Evolutionary conservation across 169 alveolate genomes (phyloP).

Genomic region (Plasmodium gallinaceum): DNA sequence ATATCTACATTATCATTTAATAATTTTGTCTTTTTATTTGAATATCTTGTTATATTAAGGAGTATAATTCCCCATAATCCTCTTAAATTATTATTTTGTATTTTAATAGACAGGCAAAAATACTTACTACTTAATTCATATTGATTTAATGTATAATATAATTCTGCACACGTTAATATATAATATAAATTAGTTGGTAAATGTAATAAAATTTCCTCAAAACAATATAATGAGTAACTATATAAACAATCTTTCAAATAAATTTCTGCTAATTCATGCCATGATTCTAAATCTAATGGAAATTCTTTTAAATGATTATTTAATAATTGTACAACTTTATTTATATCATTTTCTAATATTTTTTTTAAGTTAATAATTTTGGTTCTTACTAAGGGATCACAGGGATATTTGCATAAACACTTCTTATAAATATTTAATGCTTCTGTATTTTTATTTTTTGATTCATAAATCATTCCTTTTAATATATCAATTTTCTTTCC

Average conservation of each 20-base stretch:
- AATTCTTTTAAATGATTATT: slow-evolving; percentile 78
- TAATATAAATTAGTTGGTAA: slow-evolving; percentile 53
- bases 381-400: slow-evolving; percentile 54
- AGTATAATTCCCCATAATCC: slow-evolving; percentile 77
- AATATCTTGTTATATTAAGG: slow-evolving; percentile 35
- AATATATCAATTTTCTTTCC: slow-evolving; percentile 52
- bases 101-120: slow-evolving; percentile 74
- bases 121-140: slow-evolving; percentile 65
- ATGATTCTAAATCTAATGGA: slow-evolving; percentile 76
- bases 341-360: slow-evolving; percentile 43
- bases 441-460: slow-evolving; percentile 44
- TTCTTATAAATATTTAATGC: slow-evolving; percentile 62
- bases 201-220: slow-evolving; percentile 73
- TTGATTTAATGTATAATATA: slow-evolving; percentile 69
- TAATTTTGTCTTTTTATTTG: slow-evolving; percentile 18
- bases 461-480: slow-evolving; percentile 72
- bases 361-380: slow-evolving; percentile 64
- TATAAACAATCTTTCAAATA: slow-evolving; percentile 49
- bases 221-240: slow-evolving; percentile 67
- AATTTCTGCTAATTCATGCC: slow-evolving; percentile 79
- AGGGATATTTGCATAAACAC: slow-evolving; percentile 26
- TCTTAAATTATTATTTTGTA: slow-evolving; percentile 60
- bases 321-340: slow-evolving; percentile 74
- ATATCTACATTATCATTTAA: slow-evolving; percentile 52
- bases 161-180: slow-evolving; percentile 78